These are phyloP conservation scores for Moricandia arvensis DNA, from an alignment of 345 rosid genomes.

Conservation along the genomic window DNA sequence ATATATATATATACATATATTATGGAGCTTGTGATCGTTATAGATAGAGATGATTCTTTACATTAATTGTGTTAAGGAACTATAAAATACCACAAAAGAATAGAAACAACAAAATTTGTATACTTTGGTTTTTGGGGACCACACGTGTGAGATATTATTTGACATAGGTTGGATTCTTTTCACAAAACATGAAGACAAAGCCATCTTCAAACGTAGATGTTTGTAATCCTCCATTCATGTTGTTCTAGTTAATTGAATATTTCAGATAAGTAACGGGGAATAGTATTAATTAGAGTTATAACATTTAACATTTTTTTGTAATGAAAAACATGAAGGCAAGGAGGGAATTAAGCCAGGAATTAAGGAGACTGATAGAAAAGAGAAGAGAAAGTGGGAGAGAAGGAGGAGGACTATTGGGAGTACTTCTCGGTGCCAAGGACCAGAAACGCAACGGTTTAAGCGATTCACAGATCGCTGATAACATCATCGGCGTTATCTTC, in stretches of 20 bases:
- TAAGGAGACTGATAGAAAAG: constrained; percentile 59
- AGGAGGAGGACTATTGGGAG: constrained; percentile 65
- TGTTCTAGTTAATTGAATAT: no score
- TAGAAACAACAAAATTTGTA: no score
- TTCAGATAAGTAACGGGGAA: no score
- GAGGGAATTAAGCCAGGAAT: constrained; percentile 50
- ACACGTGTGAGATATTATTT: not conserved
- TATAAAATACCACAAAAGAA: not conserved
- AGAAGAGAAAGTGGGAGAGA: constrained; percentile 50
- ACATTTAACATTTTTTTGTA: no score
- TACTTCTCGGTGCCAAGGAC: constrained; percentile 51
- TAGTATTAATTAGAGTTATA: no score
- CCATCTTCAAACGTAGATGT: no score
- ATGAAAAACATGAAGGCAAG: constrained; percentile 77
- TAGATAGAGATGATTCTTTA: not conserved
- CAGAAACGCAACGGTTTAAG: constrained; percentile 47
- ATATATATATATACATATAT: not conserved
- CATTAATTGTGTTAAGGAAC: not conserved
- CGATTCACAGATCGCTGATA: constrained; percentile 87
- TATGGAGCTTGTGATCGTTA: not conserved
- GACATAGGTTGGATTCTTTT: no score
- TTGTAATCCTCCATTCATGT: no score
- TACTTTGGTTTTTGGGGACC: no score
- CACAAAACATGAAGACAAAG: no score
- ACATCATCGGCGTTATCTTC: constrained; percentile 85